phyloP scores from a whole-genome alignment of 2,329 filamentous ascomycete species.

The Ampelomyces quisqualis region DNA sequence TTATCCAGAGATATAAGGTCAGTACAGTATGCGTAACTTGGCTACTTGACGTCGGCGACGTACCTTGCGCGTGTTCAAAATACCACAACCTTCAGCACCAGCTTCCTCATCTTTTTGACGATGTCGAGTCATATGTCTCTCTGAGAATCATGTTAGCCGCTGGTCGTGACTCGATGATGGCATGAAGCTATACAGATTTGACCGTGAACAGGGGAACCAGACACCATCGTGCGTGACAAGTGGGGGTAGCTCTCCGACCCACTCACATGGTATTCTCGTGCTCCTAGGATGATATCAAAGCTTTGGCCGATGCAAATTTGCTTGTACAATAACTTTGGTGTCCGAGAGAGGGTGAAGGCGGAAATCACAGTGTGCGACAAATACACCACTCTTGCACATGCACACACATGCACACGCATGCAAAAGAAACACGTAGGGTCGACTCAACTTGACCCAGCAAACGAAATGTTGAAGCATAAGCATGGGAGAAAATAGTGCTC shows the following conservation, averaged over 20 bases:
- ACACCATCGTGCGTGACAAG: conserved; percentile 2
- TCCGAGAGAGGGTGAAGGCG: background rate
- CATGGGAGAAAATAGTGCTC: conserved; percentile 16
- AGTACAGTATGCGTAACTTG: background rate
- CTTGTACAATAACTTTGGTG: background rate
- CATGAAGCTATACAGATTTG: conserved; percentile 5
- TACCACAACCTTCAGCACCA: conserved; percentile 53
- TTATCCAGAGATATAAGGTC: background rate
- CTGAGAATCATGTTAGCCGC: conserved; percentile 42
- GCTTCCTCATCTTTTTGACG: conserved; percentile 58
- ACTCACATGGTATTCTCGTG: too few species aligned
- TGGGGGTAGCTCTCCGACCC: too few species aligned
- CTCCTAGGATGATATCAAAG: too few species aligned
- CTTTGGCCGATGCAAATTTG: background rate
- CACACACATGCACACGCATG: background rate
- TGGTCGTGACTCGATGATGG: conserved; percentile 2
- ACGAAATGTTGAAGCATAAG: background rate
- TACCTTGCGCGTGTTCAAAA: conserved; percentile 52
- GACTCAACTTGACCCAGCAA: background rate
- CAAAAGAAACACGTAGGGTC: background rate
- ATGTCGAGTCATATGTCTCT: conserved; percentile 58
- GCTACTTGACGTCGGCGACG: background rate
- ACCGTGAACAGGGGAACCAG: background rate
- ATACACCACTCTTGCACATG: background rate
- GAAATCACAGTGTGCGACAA: background rate